These are phyloP conservation scores for Malbranchea zuffiana DNA, from an alignment of 2,329 filamentous ascomycete species.

Conservation along the genomic window DNA sequence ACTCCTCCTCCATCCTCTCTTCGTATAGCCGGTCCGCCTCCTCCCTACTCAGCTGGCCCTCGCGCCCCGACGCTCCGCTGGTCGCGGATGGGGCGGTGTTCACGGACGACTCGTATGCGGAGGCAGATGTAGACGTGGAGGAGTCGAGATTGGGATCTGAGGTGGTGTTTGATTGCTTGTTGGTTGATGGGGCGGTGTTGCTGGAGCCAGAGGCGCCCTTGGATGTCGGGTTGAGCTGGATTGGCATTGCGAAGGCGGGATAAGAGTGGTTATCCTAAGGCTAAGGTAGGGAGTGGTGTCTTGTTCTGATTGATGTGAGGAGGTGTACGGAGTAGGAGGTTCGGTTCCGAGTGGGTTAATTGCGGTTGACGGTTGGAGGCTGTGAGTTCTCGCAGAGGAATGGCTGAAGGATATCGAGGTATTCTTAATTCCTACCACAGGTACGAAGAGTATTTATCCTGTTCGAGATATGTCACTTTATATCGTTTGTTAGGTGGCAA, in stretches of 20 bases:
- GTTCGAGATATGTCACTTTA: no score
- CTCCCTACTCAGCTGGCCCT: constrained; percentile 26
- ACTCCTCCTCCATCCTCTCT: constrained; percentile 39
- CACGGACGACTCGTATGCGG: constrained; percentile 1
- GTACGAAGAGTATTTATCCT: no score
- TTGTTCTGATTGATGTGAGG: no score
- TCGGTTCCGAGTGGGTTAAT: no score
- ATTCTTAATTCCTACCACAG: no score
- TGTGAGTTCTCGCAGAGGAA: no score
- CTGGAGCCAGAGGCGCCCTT: constrained; percentile 7
- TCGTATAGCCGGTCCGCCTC: constrained; percentile 36
- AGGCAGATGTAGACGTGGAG: not conserved
- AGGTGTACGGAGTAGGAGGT: no score
- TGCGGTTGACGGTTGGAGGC: no score
- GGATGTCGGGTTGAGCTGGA: constrained; percentile 4
- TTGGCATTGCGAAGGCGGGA: constrained; percentile 5
- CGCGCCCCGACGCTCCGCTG: not conserved
- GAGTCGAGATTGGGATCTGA: constrained; percentile 6
- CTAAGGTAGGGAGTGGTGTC: not conserved
- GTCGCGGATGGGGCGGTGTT: constrained; percentile 4
- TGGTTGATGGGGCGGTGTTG: constrained; percentile 6
- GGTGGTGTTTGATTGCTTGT: constrained; percentile 6
- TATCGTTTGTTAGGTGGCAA: no score
- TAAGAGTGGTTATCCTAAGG: not conserved
- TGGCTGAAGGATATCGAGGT: no score